Base-by-base conservation (phyloP, 805 yeast species). In the Saccharomyces mikatae region DNA sequence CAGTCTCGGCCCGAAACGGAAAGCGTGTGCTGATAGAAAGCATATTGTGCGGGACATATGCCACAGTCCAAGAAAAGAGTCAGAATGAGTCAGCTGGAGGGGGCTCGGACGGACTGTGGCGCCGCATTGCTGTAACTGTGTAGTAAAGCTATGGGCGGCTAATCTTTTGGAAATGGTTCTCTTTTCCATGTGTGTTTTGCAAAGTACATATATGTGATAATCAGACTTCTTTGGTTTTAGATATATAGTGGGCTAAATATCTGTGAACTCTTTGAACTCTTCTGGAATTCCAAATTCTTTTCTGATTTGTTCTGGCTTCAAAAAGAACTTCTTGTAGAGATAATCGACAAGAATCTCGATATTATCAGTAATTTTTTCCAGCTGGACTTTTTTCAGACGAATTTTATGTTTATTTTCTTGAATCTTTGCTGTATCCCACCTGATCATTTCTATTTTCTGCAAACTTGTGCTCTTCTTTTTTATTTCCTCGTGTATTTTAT, bases 221-320 rank as follows among this genome's bases (percentile, higher is more conserved):
- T 32, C 8, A 21, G 2, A 11, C 6, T 6, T 4, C 3, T 46
- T 21, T 27, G 22, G n/a, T 22, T n/a, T 5, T 11, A 6, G 6
- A 29, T 46, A 11, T 46, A 9, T 24, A 24, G 27, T 46, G 48
- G 9, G 14, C 17, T 46, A 46, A 9, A 52, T 29, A 17, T 51
- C 48, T 17, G 32, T 17, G 32, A 66, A 60, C 1, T 70, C 70
- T 2, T 57, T 60, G 51, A 75, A 73, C 53, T 76, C 80, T 4
- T 70, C 72, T 0, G 83, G 82, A 4, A 79, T 69, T 3, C 66
- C 71, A 46, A 78, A 64, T 58, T 78, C 80, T 17, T 65, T 55
- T 27, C 70, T 61, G 22, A 80, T 63, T 21, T 59, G 61, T 6
- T 58, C 56, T 14, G 71, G 55, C 3, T 62, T 61, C 9, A 76